Conservation (phyloP, 2,329 filamentous ascomycete genomes). For the Cladophialophora bantiana region DNA sequence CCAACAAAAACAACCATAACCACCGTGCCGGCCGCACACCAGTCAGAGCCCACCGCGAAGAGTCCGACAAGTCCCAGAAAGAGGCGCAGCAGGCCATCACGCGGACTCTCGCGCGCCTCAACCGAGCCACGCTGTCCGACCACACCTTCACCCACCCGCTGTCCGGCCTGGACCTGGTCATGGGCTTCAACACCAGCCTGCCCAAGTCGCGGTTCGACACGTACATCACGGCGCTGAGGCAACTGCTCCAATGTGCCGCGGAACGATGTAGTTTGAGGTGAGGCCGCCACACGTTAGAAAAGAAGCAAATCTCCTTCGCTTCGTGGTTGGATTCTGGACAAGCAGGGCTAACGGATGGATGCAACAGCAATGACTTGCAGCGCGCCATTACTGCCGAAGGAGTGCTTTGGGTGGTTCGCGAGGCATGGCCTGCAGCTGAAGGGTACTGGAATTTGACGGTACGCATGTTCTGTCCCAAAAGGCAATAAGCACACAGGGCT, state of each 20-base stretch:
- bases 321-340: background rate
- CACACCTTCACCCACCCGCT: constrained; percentile 19
- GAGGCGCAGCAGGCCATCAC: background rate
- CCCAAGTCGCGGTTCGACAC: constrained; percentile 21
- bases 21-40: background rate
- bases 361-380: constrained; percentile 12
- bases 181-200: constrained; percentile 26
- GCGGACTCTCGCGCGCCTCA: background rate
- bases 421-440: constrained; percentile 31
- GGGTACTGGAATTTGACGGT: constrained; percentile 31
- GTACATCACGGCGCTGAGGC: constrained; percentile 23
- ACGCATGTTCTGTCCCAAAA: background rate
- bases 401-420: constrained; percentile 30
- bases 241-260: constrained; percentile 16
- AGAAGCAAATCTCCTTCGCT: background rate
- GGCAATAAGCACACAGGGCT: background rate
- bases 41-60: background rate
- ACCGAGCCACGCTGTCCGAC: background rate
- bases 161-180: constrained; percentile 14
- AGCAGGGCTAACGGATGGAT: background rate
- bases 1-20: background rate
- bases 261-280: constrained; percentile 13
- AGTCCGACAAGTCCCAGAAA: background rate
- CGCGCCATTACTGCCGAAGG: constrained; percentile 24
- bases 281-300: background rate